Base-by-base conservation (phyloP, 2,329 filamentous ascomycete genomes). In the Lachnellula occidentalis region DNA sequence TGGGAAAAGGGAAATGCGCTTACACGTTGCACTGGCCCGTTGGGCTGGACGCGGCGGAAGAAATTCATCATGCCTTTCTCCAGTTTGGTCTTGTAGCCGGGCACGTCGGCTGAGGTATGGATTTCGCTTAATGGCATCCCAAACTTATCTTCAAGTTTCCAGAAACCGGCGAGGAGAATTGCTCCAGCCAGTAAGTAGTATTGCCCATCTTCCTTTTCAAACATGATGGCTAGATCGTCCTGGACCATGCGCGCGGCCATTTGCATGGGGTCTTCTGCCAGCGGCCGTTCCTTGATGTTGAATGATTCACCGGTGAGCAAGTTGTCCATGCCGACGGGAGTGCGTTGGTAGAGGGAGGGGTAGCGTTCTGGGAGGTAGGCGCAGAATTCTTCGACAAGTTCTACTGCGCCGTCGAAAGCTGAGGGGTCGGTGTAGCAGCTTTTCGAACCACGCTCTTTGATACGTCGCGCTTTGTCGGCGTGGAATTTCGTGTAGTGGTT, bases 171-270 rank as follows among this genome's bases (percentile, higher is more conserved):
- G 0, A 95, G 77, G 2, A 94, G 76, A 54, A 94, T 84, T 0
- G 86, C 79, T 0, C 88, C 90, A 0, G 88, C 87, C 1, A 91
- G 79, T 0, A 95, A 80, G 68, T 91, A 90, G 73, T 92, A 92
- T 68, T 91, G 82, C 0, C 88, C 88, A 66, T 95, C 88, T 0
- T 76, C 69, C 19, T 76, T 77, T 70, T 94, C 88, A 62, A 92
- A 78, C 89, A 95, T 92, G 53, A 95, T 80, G 0, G 89, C 89
- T 0, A 95, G 72, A 67, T 95, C 90, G 66, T 95, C 90, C 70
- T 94, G 90, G 3, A 89, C 74, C 19, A 92, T 78, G 1, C 88
- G 81, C 0, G 83, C 87, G 50, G 78, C 82, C 64, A 84, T 88
- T 55, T 81, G 78, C 85, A 95, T 92, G 0, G 90, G 88, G 64